Percentiles rank a stretch among this genome's conserved stretches.
These are phyloP conservation scores for Emergomyces orientalis DNA, from an alignment of 2,329 filamentous ascomycete genomes.

Conservation along the genomic window DNA sequence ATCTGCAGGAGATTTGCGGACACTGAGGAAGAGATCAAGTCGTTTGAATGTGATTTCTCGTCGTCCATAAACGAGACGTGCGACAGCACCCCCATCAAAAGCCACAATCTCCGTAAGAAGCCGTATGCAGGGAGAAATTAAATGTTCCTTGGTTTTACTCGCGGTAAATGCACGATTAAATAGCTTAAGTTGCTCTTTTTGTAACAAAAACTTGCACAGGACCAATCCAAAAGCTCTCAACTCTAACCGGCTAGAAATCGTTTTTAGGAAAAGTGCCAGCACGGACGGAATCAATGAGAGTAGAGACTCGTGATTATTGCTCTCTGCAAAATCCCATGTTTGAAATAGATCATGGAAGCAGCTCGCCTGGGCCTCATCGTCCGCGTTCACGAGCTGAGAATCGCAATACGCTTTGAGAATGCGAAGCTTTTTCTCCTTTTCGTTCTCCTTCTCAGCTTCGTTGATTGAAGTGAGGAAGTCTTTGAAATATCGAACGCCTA, in stretches of 20 bases:
- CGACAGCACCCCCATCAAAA: constrained; percentile 75
- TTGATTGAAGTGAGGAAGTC: constrained; percentile 35
- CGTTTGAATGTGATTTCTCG: constrained; percentile 71
- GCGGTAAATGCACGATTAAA: constrained; percentile 69
- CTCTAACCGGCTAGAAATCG: constrained; percentile 64
- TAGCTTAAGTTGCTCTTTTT: constrained; percentile 70
- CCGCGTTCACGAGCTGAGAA: constrained; percentile 42
- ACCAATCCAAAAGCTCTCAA: constrained; percentile 65
- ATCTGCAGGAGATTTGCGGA: constrained; percentile 47
- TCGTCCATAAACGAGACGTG: constrained; percentile 66
- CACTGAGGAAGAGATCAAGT: constrained; percentile 68
- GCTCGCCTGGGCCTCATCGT: constrained; percentile 45
- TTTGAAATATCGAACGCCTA: constrained; percentile 38
- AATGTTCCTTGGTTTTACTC: constrained; percentile 71
- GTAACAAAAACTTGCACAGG: constrained; percentile 71
- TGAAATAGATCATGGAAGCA: constrained; percentile 75
- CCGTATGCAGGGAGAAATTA: constrained; percentile 81
- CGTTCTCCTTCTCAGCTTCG: constrained; percentile 27
- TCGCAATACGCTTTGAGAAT: constrained; percentile 43
- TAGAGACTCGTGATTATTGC: constrained; percentile 69
- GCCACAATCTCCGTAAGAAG: constrained; percentile 75
- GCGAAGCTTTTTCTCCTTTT: constrained; percentile 33
- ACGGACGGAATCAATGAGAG: constrained; percentile 73
- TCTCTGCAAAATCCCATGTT: constrained; percentile 74
- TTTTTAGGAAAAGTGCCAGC: constrained; percentile 69